Base-by-base conservation (phyloP, 2,329 filamentous ascomycete species). In the Ceratocystis colombiana region DNA sequence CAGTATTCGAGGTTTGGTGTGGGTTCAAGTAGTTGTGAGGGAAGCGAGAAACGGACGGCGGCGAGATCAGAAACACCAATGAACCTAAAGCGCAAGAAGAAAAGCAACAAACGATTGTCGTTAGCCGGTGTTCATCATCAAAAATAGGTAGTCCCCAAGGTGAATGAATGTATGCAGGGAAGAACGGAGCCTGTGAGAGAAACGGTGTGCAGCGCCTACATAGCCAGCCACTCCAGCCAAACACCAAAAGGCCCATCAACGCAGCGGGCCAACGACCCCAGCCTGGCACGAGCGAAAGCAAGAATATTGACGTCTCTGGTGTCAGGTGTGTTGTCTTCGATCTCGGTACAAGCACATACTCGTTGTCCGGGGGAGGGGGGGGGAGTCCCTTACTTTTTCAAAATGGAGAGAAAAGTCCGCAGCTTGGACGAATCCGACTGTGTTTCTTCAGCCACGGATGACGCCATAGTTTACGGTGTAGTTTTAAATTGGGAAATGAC, bases 1-100 rank as follows among this genome's bases (percentile, higher is more conserved):
- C 94, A 99, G 78, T 97, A 99, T 79, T 99, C 94, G 74, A 99
- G 80, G 75, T 99, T 99, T 64, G 94, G 94, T 3, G 90, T 95
- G 45, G 94, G 94, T 76, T 99, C 94, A 73, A 99, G 84, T 55
- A 99, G 85, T 77, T 97, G 93, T 63, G 94, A 91, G 25, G 94
- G 94, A 63, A 99, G 83, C 17, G 93, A 97, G 79, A 99, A 99
- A 71, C 94, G 89, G 69, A 97, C 93, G 66, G 91, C 85, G 67
- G 94, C 94, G 73, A 99, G 94, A 77, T 99, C 94, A 71, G 92
- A 82, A 67, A 99, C 94, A 71, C 94, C 94, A 72, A 97, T 91
- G 77, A 97, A 97, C 75, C 93, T 95, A 76, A 20, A 62, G 61
- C 25, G 37, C 33, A 20, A 22, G 33, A 22, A 62, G 4, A 6